Base-by-base conservation (phyloP, 345 rosid species). In the Atalantia buxifolia region DNA sequence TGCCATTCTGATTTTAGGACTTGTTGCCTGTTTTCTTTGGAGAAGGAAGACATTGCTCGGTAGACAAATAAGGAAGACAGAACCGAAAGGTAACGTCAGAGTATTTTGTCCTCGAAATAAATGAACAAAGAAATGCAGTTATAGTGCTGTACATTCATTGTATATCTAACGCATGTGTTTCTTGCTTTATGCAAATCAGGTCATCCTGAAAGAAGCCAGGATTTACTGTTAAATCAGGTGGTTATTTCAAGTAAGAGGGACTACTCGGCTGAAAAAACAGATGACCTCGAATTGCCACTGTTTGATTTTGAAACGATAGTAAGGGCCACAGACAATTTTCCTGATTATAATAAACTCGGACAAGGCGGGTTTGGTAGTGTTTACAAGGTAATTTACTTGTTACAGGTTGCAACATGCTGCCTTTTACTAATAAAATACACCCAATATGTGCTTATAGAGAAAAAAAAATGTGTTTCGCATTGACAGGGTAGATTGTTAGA, bases 351-450 rank as follows among this genome's bases (percentile, higher is more conserved):
- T 67, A 86, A 84, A 77, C 84, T 92, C 5, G 97, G 97, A 40
- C 88, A 87, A 75, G 97, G 97, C 6, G 94, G 97, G 21, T 91
- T 93, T 64, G 99, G 99, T 13, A 31, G 76, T 22, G 99, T 95
- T 31, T 90, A 95, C 84, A 89, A 85, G 97, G 97, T 95, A 90
- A 82, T 65, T 78, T 76, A 62, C 9, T 42, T 48, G 13, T 38
- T 45, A 24, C 61, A 13, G 24, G 6, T 62, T 30, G 65, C 24
- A 7, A 62, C 33, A 64, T 4, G 19, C 42, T 65, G 57, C 16
- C 19, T 7, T 24, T 40, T 18, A 24, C 48, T 21, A 40, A 73
- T 16, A 22, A 48, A 9, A 4, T 56, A 16, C 19, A 19, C 12
- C 42, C 28, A 25, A 74, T 72, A 22, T 22, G 22, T 22, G 27